Conservation (phyloP, 1,139 yeast species). For the Kluyveromyces marxianus region DNA sequence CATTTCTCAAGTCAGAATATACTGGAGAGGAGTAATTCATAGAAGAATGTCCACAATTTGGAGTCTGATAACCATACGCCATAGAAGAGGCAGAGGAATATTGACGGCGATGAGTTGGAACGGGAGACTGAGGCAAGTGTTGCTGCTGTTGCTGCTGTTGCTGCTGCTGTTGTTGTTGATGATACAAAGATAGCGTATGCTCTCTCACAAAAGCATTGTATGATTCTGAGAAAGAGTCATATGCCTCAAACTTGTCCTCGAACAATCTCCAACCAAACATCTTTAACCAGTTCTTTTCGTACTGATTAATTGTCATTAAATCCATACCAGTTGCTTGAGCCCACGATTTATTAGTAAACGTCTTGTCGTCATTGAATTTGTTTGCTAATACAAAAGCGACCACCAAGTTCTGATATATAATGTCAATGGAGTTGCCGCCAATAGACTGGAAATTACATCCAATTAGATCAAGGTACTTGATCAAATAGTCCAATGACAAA, state of each 20-base stretch:
- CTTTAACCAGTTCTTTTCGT: conserved; percentile 69
- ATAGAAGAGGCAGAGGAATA: conserved; percentile 4
- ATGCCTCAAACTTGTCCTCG: conserved; percentile 25
- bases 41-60: conserved; percentile 11
- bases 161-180: background rate
- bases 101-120: conserved; percentile 1
- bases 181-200: conserved; percentile 11
- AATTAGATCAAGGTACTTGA: conserved; percentile 36
- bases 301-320: conserved; percentile 48
- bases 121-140: conserved; percentile 1
- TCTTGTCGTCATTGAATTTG: conserved; percentile 93
- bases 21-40: conserved; percentile 22
- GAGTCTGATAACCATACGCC: conserved; percentile 18
- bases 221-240: conserved; percentile 23
- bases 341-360: conserved; percentile 94
- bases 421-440: conserved; percentile 32
- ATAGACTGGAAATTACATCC: conserved; percentile 25
- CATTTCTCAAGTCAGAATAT: conserved; percentile 16
- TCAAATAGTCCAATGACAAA: conserved; percentile 67
- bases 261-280: conserved; percentile 32
- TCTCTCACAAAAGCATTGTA: conserved; percentile 20
- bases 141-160: background rate
- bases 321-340: conserved; percentile 84
- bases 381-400: conserved; percentile 77
- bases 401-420: conserved; percentile 56